These are phyloP conservation scores for Neurospora sp. DNA, from an alignment of 495 filamentous ascomycete species.

Conservation along the genomic window DNA sequence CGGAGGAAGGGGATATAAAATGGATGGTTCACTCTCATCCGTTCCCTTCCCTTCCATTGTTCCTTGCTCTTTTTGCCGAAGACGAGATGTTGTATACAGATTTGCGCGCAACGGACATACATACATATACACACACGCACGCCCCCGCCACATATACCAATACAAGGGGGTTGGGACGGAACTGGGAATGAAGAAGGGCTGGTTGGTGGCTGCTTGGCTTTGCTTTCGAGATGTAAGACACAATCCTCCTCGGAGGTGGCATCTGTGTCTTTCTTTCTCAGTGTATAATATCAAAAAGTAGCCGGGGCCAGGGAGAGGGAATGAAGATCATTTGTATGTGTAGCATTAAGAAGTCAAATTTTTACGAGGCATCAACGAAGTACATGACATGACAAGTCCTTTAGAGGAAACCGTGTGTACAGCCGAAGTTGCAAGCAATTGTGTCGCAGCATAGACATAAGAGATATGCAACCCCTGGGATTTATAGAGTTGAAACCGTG, in stretches of 20 bases:
- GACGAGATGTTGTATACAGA: background rate
- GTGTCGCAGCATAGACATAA: too few species aligned
- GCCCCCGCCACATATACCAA: background rate
- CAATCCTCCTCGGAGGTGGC: background rate
- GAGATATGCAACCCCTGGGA: too few species aligned
- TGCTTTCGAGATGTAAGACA: background rate
- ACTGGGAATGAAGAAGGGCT: background rate
- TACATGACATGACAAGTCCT: background rate
- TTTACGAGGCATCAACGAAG: background rate
- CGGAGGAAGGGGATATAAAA: background rate
- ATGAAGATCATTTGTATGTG: background rate
- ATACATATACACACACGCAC: background rate
- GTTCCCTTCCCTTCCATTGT: background rate
- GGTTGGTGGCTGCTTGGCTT: background rate
- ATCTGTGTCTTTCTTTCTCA: background rate
- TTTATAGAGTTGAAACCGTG: too few species aligned
- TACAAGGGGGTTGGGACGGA: background rate
- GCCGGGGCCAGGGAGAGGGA: background rate
- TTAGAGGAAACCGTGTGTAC: too few species aligned
- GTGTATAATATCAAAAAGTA: slow-evolving; percentile 10
- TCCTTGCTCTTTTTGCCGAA: background rate
- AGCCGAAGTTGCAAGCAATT: too few species aligned
- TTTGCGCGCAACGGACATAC: background rate
- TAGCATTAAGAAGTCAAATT: background rate
- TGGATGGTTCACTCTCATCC: background rate